Percentiles rank a stretch among this genome's conserved stretches.
phyloP scores from a whole-genome alignment of 805 yeast genomes.

The Candida hispaniensis region DNA sequence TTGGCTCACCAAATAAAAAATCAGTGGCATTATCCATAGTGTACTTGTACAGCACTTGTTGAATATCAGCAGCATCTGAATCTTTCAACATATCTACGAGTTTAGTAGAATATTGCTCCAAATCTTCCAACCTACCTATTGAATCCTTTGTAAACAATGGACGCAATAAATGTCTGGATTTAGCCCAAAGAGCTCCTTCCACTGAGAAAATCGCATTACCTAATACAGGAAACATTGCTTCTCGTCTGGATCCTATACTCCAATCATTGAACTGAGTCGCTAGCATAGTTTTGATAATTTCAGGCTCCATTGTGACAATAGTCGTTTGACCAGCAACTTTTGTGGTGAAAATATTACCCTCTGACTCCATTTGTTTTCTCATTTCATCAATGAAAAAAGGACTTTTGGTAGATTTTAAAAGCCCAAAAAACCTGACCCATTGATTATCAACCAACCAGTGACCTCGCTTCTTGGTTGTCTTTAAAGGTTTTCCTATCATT shows the following conservation, averaged over 20 bases:
- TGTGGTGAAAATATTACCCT: too few relatives aligned
- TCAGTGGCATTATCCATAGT: constrained; percentile 30
- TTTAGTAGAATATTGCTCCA: constrained; percentile 23
- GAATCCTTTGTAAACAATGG: constrained; percentile 29
- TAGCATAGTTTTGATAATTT: constrained; percentile 26
- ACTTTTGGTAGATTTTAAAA: too few relatives aligned
- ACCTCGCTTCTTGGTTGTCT: too few relatives aligned
- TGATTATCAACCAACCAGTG: too few relatives aligned
- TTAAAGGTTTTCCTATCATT: too few relatives aligned
- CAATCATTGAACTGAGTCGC: constrained; percentile 27
- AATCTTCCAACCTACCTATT: constrained; percentile 23
- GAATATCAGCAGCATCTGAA: constrained; percentile 26
- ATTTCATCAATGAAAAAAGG: too few relatives aligned
- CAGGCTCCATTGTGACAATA: constrained; percentile 28
- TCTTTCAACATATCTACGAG: too few relatives aligned
- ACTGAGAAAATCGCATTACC: constrained; percentile 31
- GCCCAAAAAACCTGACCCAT: too few relatives aligned
- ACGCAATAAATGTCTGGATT: constrained; percentile 28
- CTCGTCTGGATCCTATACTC: constrained; percentile 23
- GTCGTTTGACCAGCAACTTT: too few relatives aligned
- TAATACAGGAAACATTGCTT: constrained; percentile 23
- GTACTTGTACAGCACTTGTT: constrained; percentile 23
- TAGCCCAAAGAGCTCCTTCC: constrained; percentile 29
- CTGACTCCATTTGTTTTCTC: too few relatives aligned
- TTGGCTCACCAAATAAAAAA: constrained; percentile 28